These are phyloP conservation scores for Rosa multiflora DNA, from an alignment of 306 rosid genomes.

Conservation along the genomic window DNA sequence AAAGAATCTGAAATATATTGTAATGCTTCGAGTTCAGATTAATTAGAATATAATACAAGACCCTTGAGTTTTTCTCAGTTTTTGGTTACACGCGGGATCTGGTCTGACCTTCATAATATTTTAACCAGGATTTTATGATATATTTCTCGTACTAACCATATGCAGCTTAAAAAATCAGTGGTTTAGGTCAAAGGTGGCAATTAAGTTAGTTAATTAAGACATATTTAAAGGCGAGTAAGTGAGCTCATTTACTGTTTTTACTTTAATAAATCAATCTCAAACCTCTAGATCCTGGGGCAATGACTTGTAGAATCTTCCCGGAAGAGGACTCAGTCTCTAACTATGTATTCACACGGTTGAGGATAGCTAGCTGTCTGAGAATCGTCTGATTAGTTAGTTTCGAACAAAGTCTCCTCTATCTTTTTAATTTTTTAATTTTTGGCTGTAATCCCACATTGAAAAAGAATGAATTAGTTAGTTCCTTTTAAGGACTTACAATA, in stretches of 20 bases:
- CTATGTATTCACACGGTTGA: neutral
- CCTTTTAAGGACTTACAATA: too few species aligned
- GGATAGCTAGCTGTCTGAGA: neutral
- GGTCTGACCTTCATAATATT: neutral
- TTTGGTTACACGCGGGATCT: neutral
- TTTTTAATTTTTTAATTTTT: too few species aligned
- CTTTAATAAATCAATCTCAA: neutral
- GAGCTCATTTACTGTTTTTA: too few species aligned
- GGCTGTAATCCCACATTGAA: too few species aligned
- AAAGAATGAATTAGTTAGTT: too few species aligned
- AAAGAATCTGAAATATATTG: neutral
- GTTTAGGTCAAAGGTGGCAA: neutral
- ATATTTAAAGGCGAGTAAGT: neutral
- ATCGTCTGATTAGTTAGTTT: too few species aligned
- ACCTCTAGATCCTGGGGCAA: neutral
- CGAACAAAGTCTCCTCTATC: too few species aligned
- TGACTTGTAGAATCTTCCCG: neutral
- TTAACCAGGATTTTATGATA: neutral
- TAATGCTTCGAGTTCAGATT: neutral
- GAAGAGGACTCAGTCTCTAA: neutral
- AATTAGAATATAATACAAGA: too few species aligned
- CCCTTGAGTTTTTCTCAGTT: neutral
- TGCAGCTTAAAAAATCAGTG: neutral
- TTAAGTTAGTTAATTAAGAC: neutral
- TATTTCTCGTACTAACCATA: neutral